Percentiles rank a stretch among this genome's conserved stretches.
Conservation (phyloP, 2,329 filamentous ascomycete species). For the Alternaria angustiovoidea region DNA sequence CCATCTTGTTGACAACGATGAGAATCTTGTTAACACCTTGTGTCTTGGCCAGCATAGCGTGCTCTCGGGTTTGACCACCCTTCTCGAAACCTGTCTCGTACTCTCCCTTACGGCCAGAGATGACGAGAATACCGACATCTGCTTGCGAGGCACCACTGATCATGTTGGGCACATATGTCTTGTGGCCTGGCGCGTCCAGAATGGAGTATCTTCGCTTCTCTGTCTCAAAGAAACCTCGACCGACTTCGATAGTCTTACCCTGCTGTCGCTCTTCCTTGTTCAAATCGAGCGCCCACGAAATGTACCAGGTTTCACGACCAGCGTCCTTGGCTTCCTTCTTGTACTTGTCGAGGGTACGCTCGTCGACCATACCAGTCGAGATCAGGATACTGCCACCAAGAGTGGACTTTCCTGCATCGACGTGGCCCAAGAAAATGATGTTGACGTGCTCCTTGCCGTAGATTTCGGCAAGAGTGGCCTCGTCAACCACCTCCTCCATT, state of each 20-base stretch:
- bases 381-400: constrained; percentile 93
- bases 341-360: constrained; percentile 98
- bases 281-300: constrained; percentile 97
- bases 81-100: constrained; percentile 98
- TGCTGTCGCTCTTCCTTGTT: constrained; percentile 96
- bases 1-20: constrained; percentile 96
- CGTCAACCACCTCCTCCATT: constrained; percentile 78
- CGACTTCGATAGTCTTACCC: constrained; percentile 98
- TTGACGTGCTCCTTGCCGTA: constrained; percentile 96
- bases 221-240: constrained; percentile 90
- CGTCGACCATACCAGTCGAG: constrained; percentile 97
- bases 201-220: constrained; percentile 97
- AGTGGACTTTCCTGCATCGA: constrained; percentile 97
- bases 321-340: constrained; percentile 88
- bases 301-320: constrained; percentile 97
- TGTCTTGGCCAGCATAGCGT: constrained; percentile 97
- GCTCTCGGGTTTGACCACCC: constrained; percentile 95
- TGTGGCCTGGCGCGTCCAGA: constrained; percentile 95
- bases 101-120: constrained; percentile 95
- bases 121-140: constrained; percentile 85
- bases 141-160: constrained; percentile 80
- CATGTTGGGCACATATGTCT: constrained; percentile 98
- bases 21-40: constrained; percentile 97
- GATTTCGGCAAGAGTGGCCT: constrained; percentile 89
- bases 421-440: constrained; percentile 97